phyloP scores from a whole-genome alignment of 441 rosid species.

The Croton setiger region DNA sequence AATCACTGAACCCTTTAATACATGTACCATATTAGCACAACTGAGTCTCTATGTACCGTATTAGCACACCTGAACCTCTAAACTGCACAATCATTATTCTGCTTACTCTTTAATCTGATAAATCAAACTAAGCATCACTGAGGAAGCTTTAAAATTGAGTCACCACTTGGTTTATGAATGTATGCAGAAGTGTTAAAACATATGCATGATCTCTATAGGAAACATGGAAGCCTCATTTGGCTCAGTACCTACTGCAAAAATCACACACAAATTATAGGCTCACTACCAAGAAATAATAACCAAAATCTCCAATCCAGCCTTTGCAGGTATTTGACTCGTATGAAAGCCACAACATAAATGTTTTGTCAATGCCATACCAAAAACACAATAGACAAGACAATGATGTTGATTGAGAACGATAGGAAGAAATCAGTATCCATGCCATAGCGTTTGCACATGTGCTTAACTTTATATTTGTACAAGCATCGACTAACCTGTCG shows the following conservation, averaged over 20 bases:
- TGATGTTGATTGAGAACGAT: neutral
- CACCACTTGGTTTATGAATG: too few species aligned
- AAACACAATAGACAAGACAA: neutral
- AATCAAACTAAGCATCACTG: too few species aligned
- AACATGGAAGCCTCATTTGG: neutral
- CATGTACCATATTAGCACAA: too few species aligned
- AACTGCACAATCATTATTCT: too few species aligned
- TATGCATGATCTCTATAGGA: neutral
- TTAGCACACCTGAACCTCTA: too few species aligned
- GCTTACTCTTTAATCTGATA: too few species aligned
- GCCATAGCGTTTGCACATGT: neutral
- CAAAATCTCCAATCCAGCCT: neutral
- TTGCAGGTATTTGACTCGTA: neutral
- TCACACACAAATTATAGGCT: neutral
- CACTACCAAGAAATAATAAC: neutral
- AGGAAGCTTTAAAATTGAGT: neutral
- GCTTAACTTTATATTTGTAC: neutral
- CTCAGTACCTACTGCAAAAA: neutral
- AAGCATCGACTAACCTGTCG: constrained; percentile 58
- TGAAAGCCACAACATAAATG: too few species aligned
- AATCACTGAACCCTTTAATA: too few species aligned
- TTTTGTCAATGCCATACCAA: neutral
- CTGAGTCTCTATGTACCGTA: too few species aligned
- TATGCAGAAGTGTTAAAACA: neutral
- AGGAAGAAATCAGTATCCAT: neutral